Evolutionary conservation across 495 filamentous ascomycete genomes (phyloP), one percentile per base, ranked within the genome.

Genomic region (Saxophila tyrrhenica): DNA sequence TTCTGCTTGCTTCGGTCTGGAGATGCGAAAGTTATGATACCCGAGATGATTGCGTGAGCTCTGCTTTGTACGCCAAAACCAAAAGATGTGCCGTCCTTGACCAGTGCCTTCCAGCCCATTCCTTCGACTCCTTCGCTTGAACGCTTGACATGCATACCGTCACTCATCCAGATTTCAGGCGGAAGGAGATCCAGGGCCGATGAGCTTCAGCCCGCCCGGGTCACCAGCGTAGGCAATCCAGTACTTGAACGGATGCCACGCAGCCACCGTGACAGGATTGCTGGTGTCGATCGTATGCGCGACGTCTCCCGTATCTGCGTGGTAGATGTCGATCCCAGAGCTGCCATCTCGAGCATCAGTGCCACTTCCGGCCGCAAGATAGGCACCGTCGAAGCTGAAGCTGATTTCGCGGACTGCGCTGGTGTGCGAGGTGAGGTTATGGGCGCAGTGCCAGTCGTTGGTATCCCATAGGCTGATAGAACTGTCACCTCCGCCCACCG

Each of bases 401-500:
- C 86, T 87, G 35, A 98, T 78, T 63, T 81, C 88, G 58, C 82
- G 83, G 22, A 96, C 84, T 3, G 85, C 81, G 0, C 87, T 88
- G n/a, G 77, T 75, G 16, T 60, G 58, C 29, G 70, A 64, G 51
- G 78, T 79, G 20, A 95, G 71, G 2, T 87, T 94, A 51, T 87
- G 80, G 46, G 83, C 76, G 64, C 88, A 95, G 50, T 92, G 83
- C 89, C 89, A 96, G 62, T 94, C 86, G 29, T 77, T 79, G 0
- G 94, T 95, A 65, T 96, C 89, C 85, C 90, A 98, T 16, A 97
- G 77, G 5, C 85, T 76, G 47, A 96, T 85, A 16, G 95, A 77
- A 0, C 89, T 86, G 68, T 98, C 94, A 50, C 83, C 84, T 9
- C 88, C 91, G 39, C 91, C 94, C 2, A 90, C 81, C 17, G 94